phyloP scores from a whole-genome alignment of 768 basidiomycete species.

The Naganishia onofrii region DNA sequence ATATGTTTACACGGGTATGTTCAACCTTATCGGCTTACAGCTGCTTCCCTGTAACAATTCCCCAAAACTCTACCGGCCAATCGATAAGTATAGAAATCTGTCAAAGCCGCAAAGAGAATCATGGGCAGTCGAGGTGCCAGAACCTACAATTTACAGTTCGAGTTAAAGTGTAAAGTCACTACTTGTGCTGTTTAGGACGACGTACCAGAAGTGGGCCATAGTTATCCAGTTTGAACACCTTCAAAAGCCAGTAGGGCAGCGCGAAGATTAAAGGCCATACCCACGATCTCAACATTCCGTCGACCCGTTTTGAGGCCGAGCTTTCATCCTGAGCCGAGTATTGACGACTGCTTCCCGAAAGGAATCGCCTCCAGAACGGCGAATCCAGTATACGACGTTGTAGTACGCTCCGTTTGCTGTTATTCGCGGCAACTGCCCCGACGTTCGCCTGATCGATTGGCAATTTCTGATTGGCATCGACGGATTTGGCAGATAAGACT shows the following conservation, averaged over 20 bases:
- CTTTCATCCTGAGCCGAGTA: background rate
- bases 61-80: conserved; percentile 65
- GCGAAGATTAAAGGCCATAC: conserved; percentile 77
- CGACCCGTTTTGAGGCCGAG: background rate
- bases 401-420: background rate
- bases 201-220: conserved; percentile 64
- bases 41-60: conserved; percentile 59
- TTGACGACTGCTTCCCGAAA: background rate
- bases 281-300: conserved; percentile 48
- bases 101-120: conserved; percentile 70
- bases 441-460: background rate
- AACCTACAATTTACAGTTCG: conserved; percentile 57
- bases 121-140: conserved; percentile 71
- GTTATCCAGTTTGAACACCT: conserved; percentile 60
- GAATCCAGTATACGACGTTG: background rate
- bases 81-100: conserved; percentile 70
- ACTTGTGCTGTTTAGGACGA: conserved; percentile 16
- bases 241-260: conserved; percentile 71
- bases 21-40: conserved; percentile 58
- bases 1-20: background rate
- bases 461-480: background rate
- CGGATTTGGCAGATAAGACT: background rate
- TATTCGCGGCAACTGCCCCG: background rate
- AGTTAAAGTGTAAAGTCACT: background rate
- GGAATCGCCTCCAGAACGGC: background rate